Conservation (phyloP, 2,329 filamentous ascomycete species). For the Paecilomyces niveus region DNA sequence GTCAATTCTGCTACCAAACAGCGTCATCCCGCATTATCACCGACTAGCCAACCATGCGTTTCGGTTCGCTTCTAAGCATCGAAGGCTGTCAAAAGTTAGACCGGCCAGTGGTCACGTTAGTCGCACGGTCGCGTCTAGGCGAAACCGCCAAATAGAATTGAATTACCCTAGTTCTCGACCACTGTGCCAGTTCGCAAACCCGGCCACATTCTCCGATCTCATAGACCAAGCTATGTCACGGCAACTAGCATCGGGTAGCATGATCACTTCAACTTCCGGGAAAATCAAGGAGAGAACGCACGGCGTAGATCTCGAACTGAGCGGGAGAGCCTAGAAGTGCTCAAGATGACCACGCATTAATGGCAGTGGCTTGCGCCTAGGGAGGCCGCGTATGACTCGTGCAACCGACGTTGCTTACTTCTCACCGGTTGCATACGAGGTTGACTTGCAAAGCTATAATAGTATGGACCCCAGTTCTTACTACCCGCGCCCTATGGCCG, state of each 20-base stretch:
- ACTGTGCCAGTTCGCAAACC: neutral
- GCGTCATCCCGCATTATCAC: neutral
- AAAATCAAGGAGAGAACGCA: neutral
- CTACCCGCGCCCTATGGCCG: neutral
- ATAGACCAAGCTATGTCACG: neutral
- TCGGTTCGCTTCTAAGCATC: neutral
- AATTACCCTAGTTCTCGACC: neutral
- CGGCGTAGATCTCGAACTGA: neutral
- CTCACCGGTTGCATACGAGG: neutral
- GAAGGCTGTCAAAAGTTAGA: neutral
- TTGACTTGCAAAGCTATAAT: neutral
- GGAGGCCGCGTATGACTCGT: neutral
- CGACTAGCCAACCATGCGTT: neutral
- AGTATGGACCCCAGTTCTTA: neutral
- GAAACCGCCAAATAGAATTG: neutral
- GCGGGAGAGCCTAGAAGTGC: neutral
- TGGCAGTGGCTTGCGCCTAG: neutral
- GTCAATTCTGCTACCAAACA: neutral
- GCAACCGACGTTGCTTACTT: neutral
- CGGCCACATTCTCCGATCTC: neutral
- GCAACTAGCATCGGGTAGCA: neutral
- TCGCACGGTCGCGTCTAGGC: neutral
- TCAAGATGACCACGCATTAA: neutral
- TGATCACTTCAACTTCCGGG: neutral
- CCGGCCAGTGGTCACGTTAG: neutral